These are phyloP conservation scores for Exophiala sideris DNA, from an alignment of 2,329 filamentous ascomycete species.

Conservation along the genomic window DNA sequence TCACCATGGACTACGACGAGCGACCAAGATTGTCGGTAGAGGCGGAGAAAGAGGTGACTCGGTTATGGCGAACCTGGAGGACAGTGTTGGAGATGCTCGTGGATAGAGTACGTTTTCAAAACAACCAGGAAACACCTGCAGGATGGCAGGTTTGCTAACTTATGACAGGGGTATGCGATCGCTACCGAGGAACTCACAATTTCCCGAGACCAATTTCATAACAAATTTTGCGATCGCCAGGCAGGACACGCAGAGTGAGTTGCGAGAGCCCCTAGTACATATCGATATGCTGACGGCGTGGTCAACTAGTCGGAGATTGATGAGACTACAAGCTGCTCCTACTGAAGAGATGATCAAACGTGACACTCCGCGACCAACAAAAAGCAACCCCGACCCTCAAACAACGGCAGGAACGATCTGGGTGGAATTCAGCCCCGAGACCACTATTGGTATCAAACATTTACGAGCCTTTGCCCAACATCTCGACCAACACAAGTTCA, in stretches of 20 bases:
- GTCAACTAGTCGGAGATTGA: slow-evolving; percentile 65
- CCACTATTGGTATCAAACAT: slow-evolving; percentile 82
- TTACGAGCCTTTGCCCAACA: slow-evolving; percentile 85
- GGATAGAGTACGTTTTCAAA: slow-evolving; percentile 66
- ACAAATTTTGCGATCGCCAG: slow-evolving; percentile 66
- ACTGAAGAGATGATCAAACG: slow-evolving; percentile 79
- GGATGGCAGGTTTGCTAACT: slow-evolving; percentile 3
- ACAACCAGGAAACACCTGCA: not conserved
- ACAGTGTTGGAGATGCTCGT: slow-evolving; percentile 93
- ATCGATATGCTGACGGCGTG: not conserved
- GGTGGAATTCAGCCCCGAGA: slow-evolving; percentile 83
- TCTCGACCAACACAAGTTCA: slow-evolving; percentile 74
- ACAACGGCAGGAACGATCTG: slow-evolving; percentile 83
- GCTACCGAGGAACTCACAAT: slow-evolving; percentile 86
- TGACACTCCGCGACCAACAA: slow-evolving; percentile 70
- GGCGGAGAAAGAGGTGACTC: slow-evolving; percentile 39
- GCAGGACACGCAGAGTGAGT: slow-evolving; percentile 26
- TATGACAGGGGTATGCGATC: slow-evolving; percentile 79
- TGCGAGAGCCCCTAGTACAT: not conserved
- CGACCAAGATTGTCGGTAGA: slow-evolving; percentile 22
- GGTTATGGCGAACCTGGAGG: slow-evolving; percentile 90
- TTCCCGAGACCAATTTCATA: slow-evolving; percentile 74
- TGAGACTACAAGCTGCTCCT: slow-evolving; percentile 85
- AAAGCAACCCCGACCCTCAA: slow-evolving; percentile 65
- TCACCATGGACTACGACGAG: slow-evolving; percentile 19